Base-by-base conservation (phyloP, 495 filamentous ascomycete genomes). In the Aspergillus incahuasiensis region DNA sequence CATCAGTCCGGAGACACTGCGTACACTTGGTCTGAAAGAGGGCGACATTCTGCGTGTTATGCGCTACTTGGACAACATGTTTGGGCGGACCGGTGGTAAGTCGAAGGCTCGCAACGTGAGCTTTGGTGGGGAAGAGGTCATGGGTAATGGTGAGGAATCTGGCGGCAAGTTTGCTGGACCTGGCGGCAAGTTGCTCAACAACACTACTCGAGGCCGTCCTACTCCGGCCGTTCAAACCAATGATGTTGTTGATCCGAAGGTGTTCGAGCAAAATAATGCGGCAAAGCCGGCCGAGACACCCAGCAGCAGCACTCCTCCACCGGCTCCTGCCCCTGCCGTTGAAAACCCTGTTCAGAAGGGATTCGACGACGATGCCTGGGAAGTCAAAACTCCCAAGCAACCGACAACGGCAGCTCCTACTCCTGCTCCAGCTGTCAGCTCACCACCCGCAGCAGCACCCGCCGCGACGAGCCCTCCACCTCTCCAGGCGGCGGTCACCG, bases 341-440 rank as follows among this genome's bases (percentile, higher is more conserved):
- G 71, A 77, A 43, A 76, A 76, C 54, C 78, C 84, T 18, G 68
- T 70, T 28, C 47, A 69, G 18, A 71, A 76, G 47, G 91, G 91
- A 19, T 97, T 99, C 58, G 94, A 99, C 40, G 95, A 98, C 63
- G 90, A 97, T 76, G 95, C 95, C 24, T 99, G 94, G 94, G 89
- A 92, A 64, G 86, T 94, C 8, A 97, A 97, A 74, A 89, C 91
- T n/a, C 79, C 89, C n/a, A 89, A 85, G 28, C 38, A 50, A 68
- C 81, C 85, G 58, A 66, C 74, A 28, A n/a, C n/a, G 53, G 64
- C 20, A n/a, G n/a, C n/a, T n/a, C n/a, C n/a, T n/a, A n/a, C n/a
- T n/a, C 34, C 77, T 53, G 43, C 69, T 42, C 40, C 70, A 8
- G 32, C 32, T 35, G 32, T 35, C 32, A 57, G 71, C 53, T 48